These are phyloP conservation scores for Hawksworthiomyces lignivorus DNA, from an alignment of 2,329 filamentous ascomycete species.

Conservation along the genomic window DNA sequence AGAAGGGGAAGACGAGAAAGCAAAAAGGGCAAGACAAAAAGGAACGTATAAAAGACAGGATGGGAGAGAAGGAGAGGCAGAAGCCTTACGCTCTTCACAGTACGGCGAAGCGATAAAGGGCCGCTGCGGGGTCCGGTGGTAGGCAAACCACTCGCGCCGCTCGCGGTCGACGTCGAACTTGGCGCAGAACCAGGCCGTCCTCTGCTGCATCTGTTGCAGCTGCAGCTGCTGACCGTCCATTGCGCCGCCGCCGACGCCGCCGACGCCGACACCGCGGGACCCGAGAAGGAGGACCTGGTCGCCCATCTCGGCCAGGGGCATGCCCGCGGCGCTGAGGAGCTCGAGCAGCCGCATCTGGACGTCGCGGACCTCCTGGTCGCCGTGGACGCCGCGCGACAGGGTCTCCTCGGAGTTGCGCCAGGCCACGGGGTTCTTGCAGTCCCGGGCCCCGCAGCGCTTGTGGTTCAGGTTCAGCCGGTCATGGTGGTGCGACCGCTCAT, in stretches of 20 bases:
- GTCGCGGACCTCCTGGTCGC: slow-evolving; percentile 9
- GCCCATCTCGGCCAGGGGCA: slow-evolving; percentile 3
- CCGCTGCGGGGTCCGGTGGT: not conserved
- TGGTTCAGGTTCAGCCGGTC: not conserved
- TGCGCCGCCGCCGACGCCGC: too few species aligned
- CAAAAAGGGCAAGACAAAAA: too few species aligned
- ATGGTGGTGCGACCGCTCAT: not conserved
- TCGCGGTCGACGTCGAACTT: not conserved
- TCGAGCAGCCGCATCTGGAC: slow-evolving; percentile 5
- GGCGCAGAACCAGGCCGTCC: slow-evolving; percentile 4
- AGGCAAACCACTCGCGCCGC: slow-evolving; percentile 5
- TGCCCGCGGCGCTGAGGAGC: not conserved
- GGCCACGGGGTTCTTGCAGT: not conserved
- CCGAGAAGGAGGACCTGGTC: not conserved
- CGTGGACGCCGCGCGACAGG: not conserved
- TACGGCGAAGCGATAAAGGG: not conserved
- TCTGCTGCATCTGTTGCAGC: not conserved
- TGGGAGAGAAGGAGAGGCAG: not conserved
- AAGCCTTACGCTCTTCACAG: slow-evolving; percentile 4
- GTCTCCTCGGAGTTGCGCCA: slow-evolving; percentile 4
- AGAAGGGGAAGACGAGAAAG: too few species aligned
- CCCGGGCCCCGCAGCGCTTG: not conserved
- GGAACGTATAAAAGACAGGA: not conserved
- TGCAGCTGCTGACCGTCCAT: not conserved
- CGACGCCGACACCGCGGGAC: too few species aligned